Conservation (phyloP, 1,284 basidiomycete species). For the Austroboletus novae-zelandiae region DNA sequence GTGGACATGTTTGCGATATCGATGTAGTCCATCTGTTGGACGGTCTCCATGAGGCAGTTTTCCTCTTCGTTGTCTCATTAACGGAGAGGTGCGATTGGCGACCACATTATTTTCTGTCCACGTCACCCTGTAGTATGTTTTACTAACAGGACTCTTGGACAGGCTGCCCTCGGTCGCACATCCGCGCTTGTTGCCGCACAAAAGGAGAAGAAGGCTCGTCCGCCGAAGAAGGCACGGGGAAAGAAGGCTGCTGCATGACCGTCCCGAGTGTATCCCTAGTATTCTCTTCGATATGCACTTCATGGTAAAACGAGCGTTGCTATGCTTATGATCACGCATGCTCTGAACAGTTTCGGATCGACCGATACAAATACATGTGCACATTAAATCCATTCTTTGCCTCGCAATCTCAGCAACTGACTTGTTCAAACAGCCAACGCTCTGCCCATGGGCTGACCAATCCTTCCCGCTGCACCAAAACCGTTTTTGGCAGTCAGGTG, state of each 20-base stretch:
- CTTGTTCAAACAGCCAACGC: slow-evolving; percentile 34
- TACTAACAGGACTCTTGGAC: slow-evolving; percentile 20
- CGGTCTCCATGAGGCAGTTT: slow-evolving; percentile 22
- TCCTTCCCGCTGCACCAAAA: slow-evolving; percentile 48
- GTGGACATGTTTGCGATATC: slow-evolving; percentile 85
- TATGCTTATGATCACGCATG: background rate
- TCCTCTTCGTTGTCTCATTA: slow-evolving; percentile 14
- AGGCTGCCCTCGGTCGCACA: slow-evolving; percentile 82
- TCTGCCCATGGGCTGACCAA: slow-evolving; percentile 59
- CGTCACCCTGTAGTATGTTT: slow-evolving; percentile 7
- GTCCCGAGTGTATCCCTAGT: slow-evolving; percentile 24
- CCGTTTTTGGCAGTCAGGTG: slow-evolving; percentile 32
- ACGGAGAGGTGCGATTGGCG: slow-evolving; percentile 21
- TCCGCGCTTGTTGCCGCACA: slow-evolving; percentile 72
- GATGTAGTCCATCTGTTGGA: slow-evolving; percentile 29
- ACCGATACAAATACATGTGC: slow-evolving; percentile 22
- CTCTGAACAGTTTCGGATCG: slow-evolving; percentile 1
- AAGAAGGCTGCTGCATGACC: slow-evolving; percentile 50
- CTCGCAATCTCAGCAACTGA: background rate
- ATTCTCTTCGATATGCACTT: slow-evolving; percentile 17
- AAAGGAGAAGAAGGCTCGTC: slow-evolving; percentile 70
- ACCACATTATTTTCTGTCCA: slow-evolving; percentile 22
- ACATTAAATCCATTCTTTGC: slow-evolving; percentile 1
- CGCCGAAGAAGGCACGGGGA: slow-evolving; percentile 73
- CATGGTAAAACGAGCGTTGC: slow-evolving; percentile 17